Conservation (phyloP, 2,329 filamentous ascomycete species). For the Aureobasidium sp. region DNA sequence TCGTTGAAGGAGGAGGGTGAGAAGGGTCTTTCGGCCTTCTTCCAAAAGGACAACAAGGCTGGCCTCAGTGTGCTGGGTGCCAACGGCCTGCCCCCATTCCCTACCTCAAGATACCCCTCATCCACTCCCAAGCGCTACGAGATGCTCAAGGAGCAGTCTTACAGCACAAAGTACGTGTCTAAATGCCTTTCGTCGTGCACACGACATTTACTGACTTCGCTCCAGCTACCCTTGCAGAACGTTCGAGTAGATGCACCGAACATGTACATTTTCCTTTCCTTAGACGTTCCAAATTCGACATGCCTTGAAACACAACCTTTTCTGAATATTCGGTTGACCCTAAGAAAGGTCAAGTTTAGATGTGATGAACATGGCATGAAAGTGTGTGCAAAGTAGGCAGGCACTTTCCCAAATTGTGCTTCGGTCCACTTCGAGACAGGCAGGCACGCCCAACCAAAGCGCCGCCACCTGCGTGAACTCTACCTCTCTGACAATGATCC, state of each 20-base stretch:
- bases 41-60: slow-evolving; percentile 55
- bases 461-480: neutral
- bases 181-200: neutral
- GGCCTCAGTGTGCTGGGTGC: slow-evolving; percentile 57
- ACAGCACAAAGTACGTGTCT: slow-evolving; percentile 31
- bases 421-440: neutral
- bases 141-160: slow-evolving; percentile 64
- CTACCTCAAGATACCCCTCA: slow-evolving; percentile 56
- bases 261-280: slow-evolving; percentile 12
- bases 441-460: neutral
- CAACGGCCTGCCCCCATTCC: slow-evolving; percentile 78
- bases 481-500: neutral
- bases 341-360: neutral
- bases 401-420: neutral
- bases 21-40: slow-evolving; percentile 62
- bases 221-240: slow-evolving; percentile 40
- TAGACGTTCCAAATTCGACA: slow-evolving; percentile 10
- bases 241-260: slow-evolving; percentile 27
- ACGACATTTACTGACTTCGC: slow-evolving; percentile 19
- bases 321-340: neutral
- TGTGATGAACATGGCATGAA: neutral
- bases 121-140: slow-evolving; percentile 59
- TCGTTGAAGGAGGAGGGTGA: slow-evolving; percentile 66
- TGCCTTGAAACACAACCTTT: neutral
- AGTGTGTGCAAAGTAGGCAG: neutral